Conservation (phyloP, 2,329 filamentous ascomycete genomes). For the Helminthosporium solani region DNA sequence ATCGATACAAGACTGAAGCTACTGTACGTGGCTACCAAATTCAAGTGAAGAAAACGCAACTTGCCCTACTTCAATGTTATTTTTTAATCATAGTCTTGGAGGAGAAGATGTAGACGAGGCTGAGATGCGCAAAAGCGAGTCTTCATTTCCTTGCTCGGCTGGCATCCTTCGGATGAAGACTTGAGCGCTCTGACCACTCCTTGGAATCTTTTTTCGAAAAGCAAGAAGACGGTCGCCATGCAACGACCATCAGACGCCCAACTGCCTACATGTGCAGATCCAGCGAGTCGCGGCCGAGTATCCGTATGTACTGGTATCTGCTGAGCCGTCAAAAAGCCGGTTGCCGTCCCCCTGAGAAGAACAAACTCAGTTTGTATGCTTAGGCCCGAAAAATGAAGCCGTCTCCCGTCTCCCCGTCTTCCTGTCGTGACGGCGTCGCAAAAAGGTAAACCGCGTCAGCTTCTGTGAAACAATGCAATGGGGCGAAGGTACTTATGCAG, state of each 20-base stretch:
- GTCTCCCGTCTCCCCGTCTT: slow-evolving; percentile 22
- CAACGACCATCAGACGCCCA: slow-evolving; percentile 31
- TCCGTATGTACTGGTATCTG: too few species aligned
- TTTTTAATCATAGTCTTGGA: background rate
- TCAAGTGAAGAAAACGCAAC: background rate
- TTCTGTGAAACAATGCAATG: slow-evolving; percentile 4
- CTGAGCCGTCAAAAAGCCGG: slow-evolving; percentile 18
- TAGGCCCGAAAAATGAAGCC: slow-evolving; percentile 17
- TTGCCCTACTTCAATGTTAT: slow-evolving; percentile 7
- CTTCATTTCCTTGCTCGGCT: slow-evolving; percentile 20
- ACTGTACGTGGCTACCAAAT: background rate
- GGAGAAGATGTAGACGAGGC: slow-evolving; percentile 5
- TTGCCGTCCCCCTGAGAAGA: slow-evolving; percentile 31
- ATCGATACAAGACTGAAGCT: background rate
- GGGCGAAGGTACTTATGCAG: slow-evolving; percentile 13
- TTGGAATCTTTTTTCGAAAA: slow-evolving; percentile 14
- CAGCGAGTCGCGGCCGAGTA: slow-evolving; percentile 18
- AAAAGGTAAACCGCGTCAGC: slow-evolving; percentile 3
- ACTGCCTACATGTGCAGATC: slow-evolving; percentile 27
- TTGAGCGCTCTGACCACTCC: slow-evolving; percentile 31
- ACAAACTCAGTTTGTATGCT: slow-evolving; percentile 7
- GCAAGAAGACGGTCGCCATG: slow-evolving; percentile 23
- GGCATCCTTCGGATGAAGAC: slow-evolving; percentile 13
- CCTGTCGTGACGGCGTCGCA: slow-evolving; percentile 12
- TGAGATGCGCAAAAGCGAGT: slow-evolving; percentile 15